Evolutionary conservation across 306 rosid species (phyloP), one percentile per base, ranked within the genome.

Genomic region (Astragalus glycyphyllos): DNA sequence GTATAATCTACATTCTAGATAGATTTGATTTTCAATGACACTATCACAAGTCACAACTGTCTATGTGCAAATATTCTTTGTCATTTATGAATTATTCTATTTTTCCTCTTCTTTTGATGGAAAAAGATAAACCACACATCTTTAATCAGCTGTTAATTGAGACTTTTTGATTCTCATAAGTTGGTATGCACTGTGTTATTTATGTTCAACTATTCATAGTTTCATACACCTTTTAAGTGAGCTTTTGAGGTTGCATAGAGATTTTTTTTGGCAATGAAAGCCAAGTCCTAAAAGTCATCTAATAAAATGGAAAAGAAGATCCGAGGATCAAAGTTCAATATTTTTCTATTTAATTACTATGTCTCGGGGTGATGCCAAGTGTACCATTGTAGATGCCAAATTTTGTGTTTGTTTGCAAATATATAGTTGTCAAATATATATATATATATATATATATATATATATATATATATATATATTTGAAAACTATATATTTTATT

Each of bases 361-460:
- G 74, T 58, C 42, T 41, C 56, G 72, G 91, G 93, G 90, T 65
- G 60, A 75, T 78, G 92, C 81, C 97, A 87, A 84, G 84, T 73
- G 90, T 89, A 53, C 80, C 26, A 60, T 26, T 58, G 67, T 51
- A 53, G 37, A n/a, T 20, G 20, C 67, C 50, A 45, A 54, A 16
- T 68, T 55, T 23, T 72, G 58, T 66, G 45, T 53, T 66, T 45
- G 15, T 54, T 76, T 60, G 63, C 38, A 54, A 20, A 20, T 20
- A 20, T 20, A 26, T 26, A n/a, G n/a, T n/a, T n/a, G n/a, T n/a
- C n/a, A n/a, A n/a, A n/a, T n/a, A n/a, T 47, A 29, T 59, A 23
- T 23, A 23, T 58, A 71, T 51, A 53, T 29, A n/a, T 20, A 31
- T 66, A 23, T 23, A 23, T 23, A 23, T 23, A 23, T 23, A 23